Evolutionary conservation across 2,329 filamentous ascomycete genomes (phyloP), one percentile per base, ranked within the genome.

Genomic region (Hymenoscyphus linearis): DNA sequence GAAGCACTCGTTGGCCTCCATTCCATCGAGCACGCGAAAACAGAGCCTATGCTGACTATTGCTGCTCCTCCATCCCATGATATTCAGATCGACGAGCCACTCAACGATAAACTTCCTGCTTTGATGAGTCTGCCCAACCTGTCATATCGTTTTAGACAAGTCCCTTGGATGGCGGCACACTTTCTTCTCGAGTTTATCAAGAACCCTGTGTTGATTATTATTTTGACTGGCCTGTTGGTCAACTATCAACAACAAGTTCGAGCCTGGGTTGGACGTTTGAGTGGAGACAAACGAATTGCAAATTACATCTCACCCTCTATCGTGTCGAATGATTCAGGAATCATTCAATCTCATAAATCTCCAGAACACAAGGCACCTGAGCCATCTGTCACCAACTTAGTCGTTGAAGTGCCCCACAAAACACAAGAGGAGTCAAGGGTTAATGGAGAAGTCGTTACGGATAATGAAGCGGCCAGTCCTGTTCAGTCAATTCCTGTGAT

Each of bases 1-100:
- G 80, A 84, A 60, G 85, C 81, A 1, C 76, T 93, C 60, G 82
- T 90, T 9, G 90, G 90, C n/a, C 88, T 87, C 1, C 90, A 93
- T 70, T 82, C 81, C 2, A 77, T 90, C 44, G 82, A 85, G 35
- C 76, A 76, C 55, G 71, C 71, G 6, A 72, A 73, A 27, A 71
- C 71, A 2, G 75, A 77, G n/a, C 74, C 70, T n/a, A 74, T 80
- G 22, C 75, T 78, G 22, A 79, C 77, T 52, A 77, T 82, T 50
- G 76, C 76, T 1, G 75, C 73, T 10, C 74, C 78, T 22, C 55
- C 61, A 25, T 12, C 54, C 2, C 58, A 65, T 14, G 66, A 68
- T 3, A 63, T 62, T 35, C 40, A 65, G 31, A 66, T 71, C 14
- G 76, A 79, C 27, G 69, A 44, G 37, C 14, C 50, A 13, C 37